Evolutionary conservation across 2,329 filamentous ascomycete species (phyloP), one percentile per base, ranked within the genome.

Genomic region (Phaeosphaeriaceae sp.): DNA sequence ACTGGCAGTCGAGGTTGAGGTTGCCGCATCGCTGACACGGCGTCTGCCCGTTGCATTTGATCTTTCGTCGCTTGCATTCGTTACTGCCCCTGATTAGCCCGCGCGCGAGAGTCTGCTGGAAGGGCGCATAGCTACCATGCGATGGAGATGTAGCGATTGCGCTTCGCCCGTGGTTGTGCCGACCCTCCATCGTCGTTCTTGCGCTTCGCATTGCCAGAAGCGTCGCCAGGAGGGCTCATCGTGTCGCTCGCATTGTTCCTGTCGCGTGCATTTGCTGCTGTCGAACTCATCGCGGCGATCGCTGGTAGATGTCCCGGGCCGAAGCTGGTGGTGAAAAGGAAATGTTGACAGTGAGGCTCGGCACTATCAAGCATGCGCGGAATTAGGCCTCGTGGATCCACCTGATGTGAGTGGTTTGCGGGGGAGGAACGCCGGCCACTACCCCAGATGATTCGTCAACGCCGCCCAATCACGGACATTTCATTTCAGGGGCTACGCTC

Each of bases 91-190:
- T 3, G 4, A 48, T 73, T 54, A 71, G 67, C 55, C 17, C 15
- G 44, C 21, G 40, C 33, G 20, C 49, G 21, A 7, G n/a, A 7
- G 21, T 21, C 20, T 40, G 19, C 42, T 17, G 25, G 48, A 15
- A 50, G 31, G 83, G 54, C 84, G 54, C 52, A 45, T 13, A 41
- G 81, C 72, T 80, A 87, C 85, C 87, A 89, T 51, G 87, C 87
- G 65, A 89, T 88, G 25, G 86, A 88, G 65, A 89, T 88, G 75
- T 89, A 89, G 65, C 87, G 84, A 78, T 88, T 89, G 73, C 87
- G 83, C 80, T 89, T 88, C 65, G 86, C 81, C 65, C 86, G 82
- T 65, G 81, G 82, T 55, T 83, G 83, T 17, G 79, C 66, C 42
- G 65, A 64, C 48, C 73, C 41, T 44, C 41, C 74, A 53, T 82